Percentiles rank a stretch among this genome's conserved stretches.
Conservation (phyloP, 306 rosid genomes). For the Prosopis cineraria region DNA sequence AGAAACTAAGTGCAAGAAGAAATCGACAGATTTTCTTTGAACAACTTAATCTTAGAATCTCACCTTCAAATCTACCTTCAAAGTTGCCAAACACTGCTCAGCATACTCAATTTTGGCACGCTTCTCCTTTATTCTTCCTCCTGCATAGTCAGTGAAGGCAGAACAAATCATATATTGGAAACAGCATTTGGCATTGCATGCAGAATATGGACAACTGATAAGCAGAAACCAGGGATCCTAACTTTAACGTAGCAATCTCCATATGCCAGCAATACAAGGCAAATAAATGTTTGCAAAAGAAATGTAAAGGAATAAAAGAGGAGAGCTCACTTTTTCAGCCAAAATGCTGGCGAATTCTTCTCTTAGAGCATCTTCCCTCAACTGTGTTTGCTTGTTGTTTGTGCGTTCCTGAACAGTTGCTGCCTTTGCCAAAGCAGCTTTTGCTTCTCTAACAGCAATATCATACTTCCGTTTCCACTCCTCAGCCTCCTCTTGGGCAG, state of each 20-base stretch:
- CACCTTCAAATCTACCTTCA: conserved; percentile 9
- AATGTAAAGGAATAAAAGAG: neutral
- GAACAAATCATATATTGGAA: conserved; percentile 19
- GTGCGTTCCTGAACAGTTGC: conserved; percentile 82
- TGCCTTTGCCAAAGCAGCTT: conserved; percentile 87
- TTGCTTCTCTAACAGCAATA: conserved; percentile 79
- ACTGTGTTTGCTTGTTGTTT: conserved; percentile 69
- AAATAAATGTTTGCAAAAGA: conserved; percentile 7
- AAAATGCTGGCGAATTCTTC: conserved; percentile 73
- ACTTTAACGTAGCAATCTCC: neutral
- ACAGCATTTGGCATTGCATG: neutral
- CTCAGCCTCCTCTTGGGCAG: conserved; percentile 96
- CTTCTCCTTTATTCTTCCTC: neutral
- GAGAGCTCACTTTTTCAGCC: conserved; percentile 71
- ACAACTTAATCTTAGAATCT: neutral
- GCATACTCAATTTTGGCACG: neutral
- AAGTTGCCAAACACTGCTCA: conserved; percentile 2
- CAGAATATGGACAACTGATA: neutral
- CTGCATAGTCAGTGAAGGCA: neutral
- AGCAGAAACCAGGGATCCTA: conserved; percentile 23
- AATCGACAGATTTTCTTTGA: neutral
- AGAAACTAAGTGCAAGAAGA: neutral
- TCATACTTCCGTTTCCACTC: conserved; percentile 97
- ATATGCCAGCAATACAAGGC: neutral
- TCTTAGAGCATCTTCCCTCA: conserved; percentile 91